These are phyloP conservation scores for Camelina neglecta DNA, from an alignment of 345 rosid species.

Conservation along the genomic window DNA sequence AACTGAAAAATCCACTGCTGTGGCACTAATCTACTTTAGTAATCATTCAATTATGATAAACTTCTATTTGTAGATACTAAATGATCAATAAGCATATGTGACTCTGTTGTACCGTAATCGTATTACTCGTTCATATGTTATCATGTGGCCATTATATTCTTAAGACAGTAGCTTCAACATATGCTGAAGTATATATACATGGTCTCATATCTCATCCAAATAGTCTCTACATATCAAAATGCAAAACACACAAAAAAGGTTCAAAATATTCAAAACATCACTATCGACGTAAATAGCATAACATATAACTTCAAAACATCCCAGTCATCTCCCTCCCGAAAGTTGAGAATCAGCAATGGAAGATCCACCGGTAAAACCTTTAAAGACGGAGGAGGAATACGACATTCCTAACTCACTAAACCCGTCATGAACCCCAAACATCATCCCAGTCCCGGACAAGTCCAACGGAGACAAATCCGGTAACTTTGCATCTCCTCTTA, in stretches of 20 bases:
- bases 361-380: conserved; percentile 45
- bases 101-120: too few relatives aligned
- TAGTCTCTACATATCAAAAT: background rate
- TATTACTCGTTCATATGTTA: too few relatives aligned
- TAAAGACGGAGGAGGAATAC: conserved; percentile 46
- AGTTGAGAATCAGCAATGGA: conserved; percentile 58
- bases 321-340: conserved; percentile 58
- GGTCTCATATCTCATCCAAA: background rate
- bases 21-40: too few relatives aligned
- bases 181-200: background rate
- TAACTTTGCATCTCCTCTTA: conserved; percentile 62
- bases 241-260: conserved; percentile 24
- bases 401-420: conserved; percentile 52
- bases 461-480: conserved; percentile 52
- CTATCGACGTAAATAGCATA: background rate
- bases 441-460: conserved; percentile 46
- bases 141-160: background rate
- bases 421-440: conserved; percentile 47
- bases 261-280: conserved; percentile 1
- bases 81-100: too few relatives aligned
- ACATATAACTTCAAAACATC: background rate
- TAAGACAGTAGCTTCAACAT: background rate
- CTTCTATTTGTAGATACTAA: too few relatives aligned
- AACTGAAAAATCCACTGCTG: too few relatives aligned
- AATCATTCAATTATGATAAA: too few relatives aligned